These are phyloP conservation scores for Epichloe elymi DNA, from an alignment of 2,329 filamentous ascomycete genomes.

Conservation along the genomic window DNA sequence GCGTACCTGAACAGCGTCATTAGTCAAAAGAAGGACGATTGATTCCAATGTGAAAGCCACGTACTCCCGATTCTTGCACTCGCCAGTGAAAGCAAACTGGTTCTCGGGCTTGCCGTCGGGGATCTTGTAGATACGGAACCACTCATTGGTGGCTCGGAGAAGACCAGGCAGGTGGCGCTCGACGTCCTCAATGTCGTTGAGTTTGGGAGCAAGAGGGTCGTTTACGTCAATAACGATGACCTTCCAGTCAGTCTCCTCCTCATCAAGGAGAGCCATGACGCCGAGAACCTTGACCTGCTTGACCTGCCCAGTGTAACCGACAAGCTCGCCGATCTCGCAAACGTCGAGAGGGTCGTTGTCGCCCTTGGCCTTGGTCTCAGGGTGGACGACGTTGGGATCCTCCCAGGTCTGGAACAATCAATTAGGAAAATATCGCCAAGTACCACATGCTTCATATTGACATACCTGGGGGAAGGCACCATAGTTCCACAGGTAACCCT, in stretches of 20 bases:
- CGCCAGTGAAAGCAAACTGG: conserved; percentile 99
- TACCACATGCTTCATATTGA: conserved; percentile 5
- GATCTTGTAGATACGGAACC: conserved; percentile 99
- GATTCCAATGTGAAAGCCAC: not conserved
- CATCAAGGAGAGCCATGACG: conserved; percentile 97
- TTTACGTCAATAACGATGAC: conserved; percentile 99
- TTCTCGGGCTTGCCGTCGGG: conserved; percentile 99
- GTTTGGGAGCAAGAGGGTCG: conserved; percentile 88
- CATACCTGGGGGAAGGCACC: conserved; percentile 90
- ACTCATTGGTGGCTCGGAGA: conserved; percentile 95
- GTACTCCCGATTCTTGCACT: conserved; percentile 99
- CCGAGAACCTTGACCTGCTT: conserved; percentile 99
- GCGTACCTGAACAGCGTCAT: conserved; percentile 52
- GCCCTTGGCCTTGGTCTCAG: conserved; percentile 98
- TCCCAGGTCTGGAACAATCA: conserved; percentile 70
- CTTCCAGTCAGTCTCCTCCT: conserved; percentile 99
- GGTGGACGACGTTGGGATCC: conserved; percentile 90
- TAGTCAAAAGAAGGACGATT: not conserved
- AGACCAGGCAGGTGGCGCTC: conserved; percentile 96
- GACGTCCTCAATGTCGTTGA: conserved; percentile 98
- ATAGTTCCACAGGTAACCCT: conserved; percentile 99
- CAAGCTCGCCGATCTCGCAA: conserved; percentile 97
- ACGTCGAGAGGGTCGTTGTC: conserved; percentile 99
- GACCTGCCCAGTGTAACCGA: conserved; percentile 89
- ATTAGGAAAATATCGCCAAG: not conserved